These are phyloP conservation scores for Metschnikowia dekortorum DNA, from an alignment of 805 yeast genomes.

Conservation along the genomic window DNA sequence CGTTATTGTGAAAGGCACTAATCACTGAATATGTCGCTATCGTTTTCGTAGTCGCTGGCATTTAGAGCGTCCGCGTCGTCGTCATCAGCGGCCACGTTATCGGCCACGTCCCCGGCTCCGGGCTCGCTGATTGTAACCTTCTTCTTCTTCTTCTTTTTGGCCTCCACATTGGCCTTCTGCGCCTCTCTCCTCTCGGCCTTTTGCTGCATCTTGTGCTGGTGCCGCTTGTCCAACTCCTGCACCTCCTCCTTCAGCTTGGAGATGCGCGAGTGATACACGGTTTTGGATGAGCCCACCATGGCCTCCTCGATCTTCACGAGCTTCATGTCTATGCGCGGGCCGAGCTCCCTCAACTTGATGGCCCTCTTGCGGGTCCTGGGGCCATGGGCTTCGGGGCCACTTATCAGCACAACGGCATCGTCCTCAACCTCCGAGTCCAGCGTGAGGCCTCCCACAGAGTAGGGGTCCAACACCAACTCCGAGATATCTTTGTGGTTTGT, in stretches of 20 bases:
- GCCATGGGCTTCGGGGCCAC: slow-evolving; percentile 12
- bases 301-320: slow-evolving; percentile 90
- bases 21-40: slow-evolving; percentile 39
- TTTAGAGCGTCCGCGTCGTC: background rate
- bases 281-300: slow-evolving; percentile 75
- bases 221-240: slow-evolving; percentile 59
- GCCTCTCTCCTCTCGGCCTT: slow-evolving; percentile 69
- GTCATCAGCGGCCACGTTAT: slow-evolving; percentile 20
- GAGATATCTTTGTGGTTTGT: slow-evolving; percentile 68
- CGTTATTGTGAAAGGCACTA: background rate
- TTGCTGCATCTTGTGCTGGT: slow-evolving; percentile 54
- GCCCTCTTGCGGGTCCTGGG: slow-evolving; percentile 63
- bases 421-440: slow-evolving; percentile 94
- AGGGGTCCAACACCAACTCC: slow-evolving; percentile 79
- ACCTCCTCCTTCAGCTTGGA: slow-evolving; percentile 61
- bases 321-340: slow-evolving; percentile 78
- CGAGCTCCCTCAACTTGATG: slow-evolving; percentile 85
- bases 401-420: slow-evolving; percentile 70
- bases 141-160: slow-evolving; percentile 68
- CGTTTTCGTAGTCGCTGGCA: slow-evolving; percentile 42
- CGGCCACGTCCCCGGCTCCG: background rate
- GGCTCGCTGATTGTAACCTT: slow-evolving; percentile 45
- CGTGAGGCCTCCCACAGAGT: slow-evolving; percentile 74
- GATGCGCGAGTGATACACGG: slow-evolving; percentile 73
- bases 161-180: slow-evolving; percentile 74